Evolutionary conservation across 2,329 filamentous ascomycete genomes (phyloP), one percentile per base, ranked within the genome.

Genomic region (Cylindrodendrum hubeiense): DNA sequence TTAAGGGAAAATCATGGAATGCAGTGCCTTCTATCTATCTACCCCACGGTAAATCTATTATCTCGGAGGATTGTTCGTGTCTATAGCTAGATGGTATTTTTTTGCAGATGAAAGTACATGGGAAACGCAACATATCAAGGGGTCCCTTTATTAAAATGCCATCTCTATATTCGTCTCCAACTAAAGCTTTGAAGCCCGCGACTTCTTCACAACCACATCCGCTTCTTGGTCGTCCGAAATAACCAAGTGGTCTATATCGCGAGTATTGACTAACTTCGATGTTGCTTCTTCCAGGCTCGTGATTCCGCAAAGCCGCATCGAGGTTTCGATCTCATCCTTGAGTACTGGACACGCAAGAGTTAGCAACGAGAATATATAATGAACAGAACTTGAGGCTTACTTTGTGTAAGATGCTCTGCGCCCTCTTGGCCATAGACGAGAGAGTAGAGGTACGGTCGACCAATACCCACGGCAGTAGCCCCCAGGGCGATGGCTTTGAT

Each of bases 381-480:
- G 2, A 24, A 12, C 5, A 34, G 8, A 3, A 12, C 12, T 30
- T 3, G 5, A 17, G 13, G 81, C 84, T 79, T 79, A 87, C 86
- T 86, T 65, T 84, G 82, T 60, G 86, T 81, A 66, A 86, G 76
- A 76, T 86, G 82, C 69, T 85, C 83, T 33, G 85, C 82, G 7
- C 85, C 85, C 47, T 84, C 83, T 68, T 85, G 83, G 13, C 85
- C 85, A 66, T 86, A 86, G 24, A 82, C 82, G 9, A 84, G 77
- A 2, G 83, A 82, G 68, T 84, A 87, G 7, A 87, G 76, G 60
- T 82, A 83, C 43, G 84, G 84, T 37, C 85, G 76, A 0, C 85
- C 85, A 68, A 87, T 80, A 0, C 85, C 84, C 4, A 86, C 85
- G n/a, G 84, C 84, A 3, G 81, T 85, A 6, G 85, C 85, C 5